Evolutionary conservation across 2,329 filamentous ascomycete species (phyloP).

Genomic region (Ascochyta pisi): DNA sequence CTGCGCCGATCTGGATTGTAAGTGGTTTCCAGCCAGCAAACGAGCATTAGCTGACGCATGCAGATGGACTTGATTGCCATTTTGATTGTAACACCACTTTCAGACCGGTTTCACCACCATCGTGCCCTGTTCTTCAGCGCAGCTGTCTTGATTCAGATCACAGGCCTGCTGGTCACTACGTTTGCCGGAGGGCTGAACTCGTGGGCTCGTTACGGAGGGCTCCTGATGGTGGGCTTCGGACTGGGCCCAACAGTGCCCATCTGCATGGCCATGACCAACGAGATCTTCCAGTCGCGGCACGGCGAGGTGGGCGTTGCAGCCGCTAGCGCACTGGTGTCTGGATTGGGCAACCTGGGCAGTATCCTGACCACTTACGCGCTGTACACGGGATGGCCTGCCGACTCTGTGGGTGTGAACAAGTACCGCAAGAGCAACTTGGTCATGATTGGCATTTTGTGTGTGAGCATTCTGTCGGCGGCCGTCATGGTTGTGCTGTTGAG

Average conservation of each 20-base stretch:
- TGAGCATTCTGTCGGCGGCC: constrained; percentile 76
- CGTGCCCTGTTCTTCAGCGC: constrained; percentile 82
- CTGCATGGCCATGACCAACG: constrained; percentile 91
- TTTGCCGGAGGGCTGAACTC: constrained; percentile 71
- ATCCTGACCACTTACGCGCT: constrained; percentile 88
- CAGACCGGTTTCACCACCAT: constrained; percentile 82
- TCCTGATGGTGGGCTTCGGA: constrained; percentile 90
- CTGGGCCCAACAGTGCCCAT: constrained; percentile 90
- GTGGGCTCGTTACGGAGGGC: constrained; percentile 86
- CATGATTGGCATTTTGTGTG: constrained; percentile 84
- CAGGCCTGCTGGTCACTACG: constrained; percentile 79
- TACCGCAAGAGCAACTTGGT: constrained; percentile 84
- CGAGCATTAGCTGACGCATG: constrained; percentile 15
- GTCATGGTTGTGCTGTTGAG: constrained; percentile 71
- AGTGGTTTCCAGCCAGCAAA: constrained; percentile 44
- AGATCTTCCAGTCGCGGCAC: constrained; percentile 88
- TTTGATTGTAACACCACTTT: constrained; percentile 81
- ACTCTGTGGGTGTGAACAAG: constrained; percentile 70
- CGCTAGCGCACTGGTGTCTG: constrained; percentile 83
- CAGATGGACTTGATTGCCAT: constrained; percentile 90
- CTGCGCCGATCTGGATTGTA: constrained; percentile 91
- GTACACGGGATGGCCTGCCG: constrained; percentile 84
- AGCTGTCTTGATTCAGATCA: constrained; percentile 79
- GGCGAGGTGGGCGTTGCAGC: constrained; percentile 90
- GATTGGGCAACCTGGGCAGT: constrained; percentile 84